Base-by-base conservation (phyloP, 108 stramenopile genomes). In the Phaeodactylum tricornutum region DNA sequence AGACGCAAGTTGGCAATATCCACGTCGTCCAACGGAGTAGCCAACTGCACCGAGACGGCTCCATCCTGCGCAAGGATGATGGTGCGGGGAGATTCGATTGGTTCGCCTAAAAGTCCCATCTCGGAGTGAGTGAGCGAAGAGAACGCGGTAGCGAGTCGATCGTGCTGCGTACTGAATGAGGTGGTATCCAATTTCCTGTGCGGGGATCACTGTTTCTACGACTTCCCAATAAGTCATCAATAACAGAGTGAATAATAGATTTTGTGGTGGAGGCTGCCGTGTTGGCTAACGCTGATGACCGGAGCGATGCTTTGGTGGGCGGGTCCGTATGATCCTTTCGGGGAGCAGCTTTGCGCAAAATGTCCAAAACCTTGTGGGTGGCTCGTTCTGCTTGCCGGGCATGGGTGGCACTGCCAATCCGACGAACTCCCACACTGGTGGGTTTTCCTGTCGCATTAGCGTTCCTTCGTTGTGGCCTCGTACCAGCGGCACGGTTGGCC, bases 1-100 rank as follows among this genome's bases (percentile, higher is more conserved):
- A 87, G 70, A 0, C 89, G 82, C 30, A 91, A 62, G 22, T 77
- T 70, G 38, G 84, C 89, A 54, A 91, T 82, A 41, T 74, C 74
- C 22, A 70, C 43, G 53, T 91, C 84, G 53, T 87, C 82, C 24
- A 29, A 26, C 3, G 29, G 29, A 4, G 68, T 64, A 1, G 77
- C 77, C 8, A 73, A 50, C 31, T 72, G 56, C 4, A 72, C 65
- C 23, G 47, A n/a, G 16, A 53, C 27, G 42, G 14, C 25, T 20
- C 40, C 15, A 47, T 36, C 20, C 21, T 34, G 50, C 21, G 4
- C 11, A 9, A 26, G 17, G n/a, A 52, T 20, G 8, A 19, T 37
- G 20, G 17, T 20, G 24, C 23, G 34, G 20, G 29, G 50, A 37
- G 21, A 3, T 15, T 22, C 22, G 17, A 19, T 36, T 4, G 47